Evolutionary conservation across 78 protist genomes (phyloP).

Genomic region (Tieghemostelium lacteum): DNA sequence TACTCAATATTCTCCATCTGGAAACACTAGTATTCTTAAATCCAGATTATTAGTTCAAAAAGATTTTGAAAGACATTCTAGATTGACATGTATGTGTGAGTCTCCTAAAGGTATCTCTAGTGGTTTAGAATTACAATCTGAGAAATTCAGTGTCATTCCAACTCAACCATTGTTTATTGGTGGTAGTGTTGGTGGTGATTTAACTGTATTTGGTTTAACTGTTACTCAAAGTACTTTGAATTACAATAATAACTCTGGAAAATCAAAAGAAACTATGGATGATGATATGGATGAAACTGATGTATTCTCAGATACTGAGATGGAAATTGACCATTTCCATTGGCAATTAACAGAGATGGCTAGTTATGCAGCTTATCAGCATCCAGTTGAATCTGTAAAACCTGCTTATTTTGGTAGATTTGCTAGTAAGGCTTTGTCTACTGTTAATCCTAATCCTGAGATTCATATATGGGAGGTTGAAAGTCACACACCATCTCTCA

Average conservation of each 20-base stretch:
- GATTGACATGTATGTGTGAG: constrained; percentile 41
- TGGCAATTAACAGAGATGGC: constrained; percentile 34
- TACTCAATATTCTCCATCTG: constrained; percentile 5
- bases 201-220: constrained; percentile 28
- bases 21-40: not conserved
- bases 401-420: constrained; percentile 69
- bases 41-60: constrained; percentile 37
- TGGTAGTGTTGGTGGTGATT: constrained; percentile 40
- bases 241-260: constrained; percentile 20
- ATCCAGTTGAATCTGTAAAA: constrained; percentile 53
- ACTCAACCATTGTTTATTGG: constrained; percentile 47
- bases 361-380: constrained; percentile 42
- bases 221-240: not conserved
- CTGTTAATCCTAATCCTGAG: constrained; percentile 7
- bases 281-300: not conserved
- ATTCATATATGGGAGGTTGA: constrained; percentile 77
- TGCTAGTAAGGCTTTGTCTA: constrained; percentile 35
- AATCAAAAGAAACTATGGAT: not conserved
- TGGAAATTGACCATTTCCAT: not conserved
- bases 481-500: constrained; percentile 37
- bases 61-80: constrained; percentile 9
- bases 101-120: constrained; percentile 56
- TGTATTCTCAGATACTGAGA: not conserved
- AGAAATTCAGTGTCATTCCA: not conserved
- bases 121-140: not conserved